A percentile compares a stretch with the other conserved stretches of the same genome.
Evolutionary conservation across 2,329 filamentous ascomycete species (phyloP).

Genomic region (Pseudopyrenochaeta lycopersici): DNA sequence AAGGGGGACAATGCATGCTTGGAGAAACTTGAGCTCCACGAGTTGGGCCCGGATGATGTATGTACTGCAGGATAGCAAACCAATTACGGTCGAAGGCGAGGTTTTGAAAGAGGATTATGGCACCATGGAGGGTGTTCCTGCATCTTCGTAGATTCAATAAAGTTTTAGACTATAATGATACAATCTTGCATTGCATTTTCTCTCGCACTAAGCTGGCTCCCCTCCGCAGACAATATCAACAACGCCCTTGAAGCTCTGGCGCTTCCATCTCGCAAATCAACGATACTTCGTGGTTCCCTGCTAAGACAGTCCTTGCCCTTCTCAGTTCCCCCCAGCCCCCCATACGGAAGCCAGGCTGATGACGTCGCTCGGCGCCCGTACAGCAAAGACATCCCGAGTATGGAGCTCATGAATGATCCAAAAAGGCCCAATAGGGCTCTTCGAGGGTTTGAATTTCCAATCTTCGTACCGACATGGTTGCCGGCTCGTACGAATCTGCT

Average conservation of each 20-base stretch:
- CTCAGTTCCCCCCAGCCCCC: slow-evolving; percentile 83
- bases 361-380: slow-evolving; percentile 85
- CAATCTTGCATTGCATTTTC: too few relatives aligned
- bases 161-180: too few relatives aligned
- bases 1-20: slow-evolving; percentile 51
- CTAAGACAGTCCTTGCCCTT: slow-evolving; percentile 79
- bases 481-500: background rate
- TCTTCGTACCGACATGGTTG: background rate
- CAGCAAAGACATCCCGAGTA: slow-evolving; percentile 68
- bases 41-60: slow-evolving; percentile 44
- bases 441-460: too few relatives aligned
- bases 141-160: slow-evolving; percentile 26
- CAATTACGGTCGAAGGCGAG: slow-evolving; percentile 34
- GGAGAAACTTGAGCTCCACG: slow-evolving; percentile 41
- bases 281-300: slow-evolving; percentile 77
- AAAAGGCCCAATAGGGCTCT: too few relatives aligned
- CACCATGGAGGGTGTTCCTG: slow-evolving; percentile 41
- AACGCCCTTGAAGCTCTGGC: slow-evolving; percentile 84
- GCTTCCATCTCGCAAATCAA: slow-evolving; percentile 85
- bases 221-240: slow-evolving; percentile 82
- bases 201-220: too few relatives aligned
- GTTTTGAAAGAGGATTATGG: slow-evolving; percentile 40
- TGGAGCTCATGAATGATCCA: too few relatives aligned
- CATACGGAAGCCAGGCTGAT: slow-evolving; percentile 88
- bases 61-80: slow-evolving; percentile 40